These are phyloP conservation scores for Globisporangium iwayamae DNA, from an alignment of 352 stramenopile species.

Conservation along the genomic window DNA sequence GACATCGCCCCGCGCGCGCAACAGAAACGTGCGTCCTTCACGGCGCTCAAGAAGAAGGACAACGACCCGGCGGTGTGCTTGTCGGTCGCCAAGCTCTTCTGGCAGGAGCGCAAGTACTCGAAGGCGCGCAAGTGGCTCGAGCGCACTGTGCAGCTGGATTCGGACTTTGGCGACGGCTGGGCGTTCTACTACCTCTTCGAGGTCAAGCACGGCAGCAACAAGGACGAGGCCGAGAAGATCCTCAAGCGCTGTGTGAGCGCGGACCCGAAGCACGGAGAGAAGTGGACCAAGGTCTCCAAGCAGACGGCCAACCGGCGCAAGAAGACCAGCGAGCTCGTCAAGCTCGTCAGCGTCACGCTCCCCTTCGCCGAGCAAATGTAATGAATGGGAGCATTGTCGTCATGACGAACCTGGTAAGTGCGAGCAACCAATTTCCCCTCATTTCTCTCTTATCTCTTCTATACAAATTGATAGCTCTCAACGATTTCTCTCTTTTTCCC, in stretches of 20 bases:
- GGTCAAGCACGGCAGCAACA: slow-evolving; percentile 77
- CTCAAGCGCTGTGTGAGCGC: slow-evolving; percentile 83
- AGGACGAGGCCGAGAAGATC: slow-evolving; percentile 84
- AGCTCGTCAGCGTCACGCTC: slow-evolving; percentile 77
- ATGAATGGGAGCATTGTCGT: slow-evolving; percentile 10
- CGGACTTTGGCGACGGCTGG: slow-evolving; percentile 97
- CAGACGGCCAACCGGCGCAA: slow-evolving; percentile 89
- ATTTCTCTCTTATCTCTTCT: slow-evolving; percentile 3
- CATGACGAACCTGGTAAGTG: slow-evolving; percentile 7
- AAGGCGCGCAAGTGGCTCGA: slow-evolving; percentile 98
- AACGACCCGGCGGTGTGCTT: slow-evolving; percentile 97
- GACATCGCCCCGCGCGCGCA: slow-evolving; percentile 91
- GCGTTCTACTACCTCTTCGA: slow-evolving; percentile 98
- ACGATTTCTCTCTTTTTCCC: background rate
- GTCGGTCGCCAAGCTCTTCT: slow-evolving; percentile 96
- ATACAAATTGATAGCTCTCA: background rate
- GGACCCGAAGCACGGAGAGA: slow-evolving; percentile 94
- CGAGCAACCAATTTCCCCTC: background rate
- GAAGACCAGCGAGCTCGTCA: slow-evolving; percentile 60
- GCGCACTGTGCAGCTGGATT: slow-evolving; percentile 93
- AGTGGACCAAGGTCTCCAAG: slow-evolving; percentile 93
- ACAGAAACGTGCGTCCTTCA: slow-evolving; percentile 95
- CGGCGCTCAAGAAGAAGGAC: slow-evolving; percentile 96
- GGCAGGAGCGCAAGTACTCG: slow-evolving; percentile 91
- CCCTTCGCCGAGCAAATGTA: slow-evolving; percentile 57